These are phyloP conservation scores for Aspergillus coremiiformis DNA, from an alignment of 495 filamentous ascomycete species.

Conservation along the genomic window DNA sequence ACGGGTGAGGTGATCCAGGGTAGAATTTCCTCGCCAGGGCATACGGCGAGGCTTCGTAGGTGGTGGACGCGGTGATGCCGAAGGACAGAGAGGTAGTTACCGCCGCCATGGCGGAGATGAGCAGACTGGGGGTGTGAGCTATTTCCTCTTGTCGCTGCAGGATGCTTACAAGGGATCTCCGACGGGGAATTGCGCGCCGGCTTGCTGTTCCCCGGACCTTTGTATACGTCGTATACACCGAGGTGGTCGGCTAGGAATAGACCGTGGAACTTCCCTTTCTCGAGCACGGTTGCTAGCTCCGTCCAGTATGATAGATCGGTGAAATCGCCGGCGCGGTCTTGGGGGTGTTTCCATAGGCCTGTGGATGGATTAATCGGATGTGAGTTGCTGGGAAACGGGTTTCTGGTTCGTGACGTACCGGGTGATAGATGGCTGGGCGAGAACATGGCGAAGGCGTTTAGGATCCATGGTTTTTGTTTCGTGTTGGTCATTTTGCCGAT, in stretches of 20 bases:
- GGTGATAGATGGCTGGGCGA: slow-evolving; percentile 17
- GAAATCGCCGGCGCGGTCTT: slow-evolving; percentile 9
- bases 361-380: too few relatives aligned
- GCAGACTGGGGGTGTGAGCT: too few relatives aligned
- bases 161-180: slow-evolving; percentile 32
- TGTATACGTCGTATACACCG: slow-evolving; percentile 42
- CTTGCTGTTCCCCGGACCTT: slow-evolving; percentile 33
- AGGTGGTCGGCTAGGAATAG: slow-evolving; percentile 49
- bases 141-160: too few relatives aligned
- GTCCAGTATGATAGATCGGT: slow-evolving; percentile 15
- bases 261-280: slow-evolving; percentile 35
- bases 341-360: slow-evolving; percentile 15
- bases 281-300: slow-evolving; percentile 11
- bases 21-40: slow-evolving; percentile 44
- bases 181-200: slow-evolving; percentile 44
- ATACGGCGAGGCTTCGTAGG: slow-evolving; percentile 41
- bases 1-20: slow-evolving; percentile 46
- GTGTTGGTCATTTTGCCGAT: neutral
- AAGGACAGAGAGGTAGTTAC: slow-evolving; percentile 24
- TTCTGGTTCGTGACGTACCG: neutral
- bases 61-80: slow-evolving; percentile 33
- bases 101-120: slow-evolving; percentile 27
- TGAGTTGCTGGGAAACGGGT: too few relatives aligned
- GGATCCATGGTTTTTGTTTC: slow-evolving; percentile 11
- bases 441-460: slow-evolving; percentile 21